Conservation (phyloP, 495 filamentous ascomycete species). For the Talaromyces adpressus region DNA sequence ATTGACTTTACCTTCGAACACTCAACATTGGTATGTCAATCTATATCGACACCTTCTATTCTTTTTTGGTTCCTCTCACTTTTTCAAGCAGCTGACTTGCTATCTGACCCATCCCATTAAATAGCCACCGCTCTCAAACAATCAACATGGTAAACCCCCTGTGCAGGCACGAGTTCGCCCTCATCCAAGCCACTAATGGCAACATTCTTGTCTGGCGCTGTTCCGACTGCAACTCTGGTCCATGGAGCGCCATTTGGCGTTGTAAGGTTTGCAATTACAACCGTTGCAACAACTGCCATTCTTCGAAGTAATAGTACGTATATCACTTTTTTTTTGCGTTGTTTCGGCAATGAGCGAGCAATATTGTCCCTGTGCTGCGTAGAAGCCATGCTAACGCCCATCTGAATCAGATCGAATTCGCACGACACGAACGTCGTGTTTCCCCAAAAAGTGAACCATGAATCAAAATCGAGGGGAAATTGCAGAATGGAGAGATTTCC, state of each 20-base stretch:
- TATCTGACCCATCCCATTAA: not conserved
- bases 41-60: not conserved
- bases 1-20: not conserved
- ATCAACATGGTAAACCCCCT: slow-evolving; percentile 20
- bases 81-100: not conserved
- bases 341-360: not conserved
- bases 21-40: not conserved
- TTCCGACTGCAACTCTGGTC: slow-evolving; percentile 44
- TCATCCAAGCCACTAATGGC: slow-evolving; percentile 40
- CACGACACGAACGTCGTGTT: not conserved
- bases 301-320: slow-evolving; percentile 27
- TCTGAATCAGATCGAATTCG: not conserved
- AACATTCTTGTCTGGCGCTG: slow-evolving; percentile 44
- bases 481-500: not conserved
- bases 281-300: slow-evolving; percentile 41
- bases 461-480: not conserved
- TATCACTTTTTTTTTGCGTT: not conserved
- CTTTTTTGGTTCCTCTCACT: not conserved
- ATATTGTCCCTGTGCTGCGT: not conserved
- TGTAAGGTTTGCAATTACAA: slow-evolving; percentile 43
- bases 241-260: slow-evolving; percentile 42
- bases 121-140: not conserved
- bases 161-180: slow-evolving; percentile 38
- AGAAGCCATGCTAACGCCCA: not conserved
- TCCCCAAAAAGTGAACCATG: not conserved